phyloP scores from a whole-genome alignment of 768 basidiomycete species.

The Rhizopogon vulgaris region DNA sequence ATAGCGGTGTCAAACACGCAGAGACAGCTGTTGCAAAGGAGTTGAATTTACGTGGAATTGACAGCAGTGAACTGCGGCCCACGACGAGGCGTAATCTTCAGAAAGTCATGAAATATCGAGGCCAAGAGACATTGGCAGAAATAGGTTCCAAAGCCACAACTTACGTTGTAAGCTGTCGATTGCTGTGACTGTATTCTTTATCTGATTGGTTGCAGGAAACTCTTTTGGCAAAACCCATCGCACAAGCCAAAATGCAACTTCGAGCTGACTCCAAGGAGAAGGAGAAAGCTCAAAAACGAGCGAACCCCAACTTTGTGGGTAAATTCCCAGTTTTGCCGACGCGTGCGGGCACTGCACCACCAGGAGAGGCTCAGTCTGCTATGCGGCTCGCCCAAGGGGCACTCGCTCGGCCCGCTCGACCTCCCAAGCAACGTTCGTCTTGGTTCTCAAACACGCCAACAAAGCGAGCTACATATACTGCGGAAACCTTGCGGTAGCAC shows the following conservation, averaged over 20 bases:
- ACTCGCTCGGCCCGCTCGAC: slow-evolving; percentile 27
- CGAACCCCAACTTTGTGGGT: slow-evolving; percentile 13
- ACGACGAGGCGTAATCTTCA: slow-evolving; percentile 72
- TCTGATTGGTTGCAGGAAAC: slow-evolving; percentile 43
- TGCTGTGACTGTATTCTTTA: not conserved
- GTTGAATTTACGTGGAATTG: slow-evolving; percentile 29
- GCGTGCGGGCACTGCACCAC: slow-evolving; percentile 50
- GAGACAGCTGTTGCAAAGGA: slow-evolving; percentile 45
- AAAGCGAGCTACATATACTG: slow-evolving; percentile 14
- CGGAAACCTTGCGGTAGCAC: slow-evolving; percentile 11
- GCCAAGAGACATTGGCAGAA: slow-evolving; percentile 36
- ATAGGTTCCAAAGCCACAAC: slow-evolving; percentile 52
- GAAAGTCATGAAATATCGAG: slow-evolving; percentile 62
- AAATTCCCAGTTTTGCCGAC: slow-evolving; percentile 17
- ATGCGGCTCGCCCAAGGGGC: slow-evolving; percentile 50
- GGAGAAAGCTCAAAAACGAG: slow-evolving; percentile 17
- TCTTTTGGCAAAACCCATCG: slow-evolving; percentile 60
- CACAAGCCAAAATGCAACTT: slow-evolving; percentile 36
- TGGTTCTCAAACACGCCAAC: slow-evolving; percentile 4
- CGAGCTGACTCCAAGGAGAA: slow-evolving; percentile 30
- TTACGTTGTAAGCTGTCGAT: slow-evolving; percentile 52
- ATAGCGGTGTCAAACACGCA: slow-evolving; percentile 42
- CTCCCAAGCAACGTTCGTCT: slow-evolving; percentile 16
- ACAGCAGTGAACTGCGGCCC: slow-evolving; percentile 44
- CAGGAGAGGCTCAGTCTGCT: slow-evolving; percentile 52